A percentile compares a stretch with the other conserved stretches of the same genome.
These are phyloP conservation scores for Colletotrichum sublineola DNA, from an alignment of 2,329 filamentous ascomycete genomes.

Conservation along the genomic window DNA sequence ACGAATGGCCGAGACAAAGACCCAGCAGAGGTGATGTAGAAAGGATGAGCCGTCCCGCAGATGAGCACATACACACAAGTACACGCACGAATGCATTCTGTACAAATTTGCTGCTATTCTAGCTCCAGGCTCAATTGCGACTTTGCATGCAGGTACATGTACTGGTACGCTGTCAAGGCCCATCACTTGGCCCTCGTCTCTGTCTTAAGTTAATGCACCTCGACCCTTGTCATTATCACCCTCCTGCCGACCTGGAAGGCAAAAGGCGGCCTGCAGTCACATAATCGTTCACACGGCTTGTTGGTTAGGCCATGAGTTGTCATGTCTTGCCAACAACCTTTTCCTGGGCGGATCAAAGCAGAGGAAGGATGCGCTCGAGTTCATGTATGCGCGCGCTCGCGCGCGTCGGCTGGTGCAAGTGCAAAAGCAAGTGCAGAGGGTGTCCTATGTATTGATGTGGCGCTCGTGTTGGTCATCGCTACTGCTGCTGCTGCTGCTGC, in stretches of 20 bases:
- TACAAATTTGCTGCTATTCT: slow-evolving; percentile 13
- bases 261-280: slow-evolving; percentile 7
- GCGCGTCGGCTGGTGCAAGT: slow-evolving; percentile 25
- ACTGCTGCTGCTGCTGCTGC: not conserved
- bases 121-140: slow-evolving; percentile 19
- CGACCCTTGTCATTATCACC: slow-evolving; percentile 29
- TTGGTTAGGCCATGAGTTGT: slow-evolving; percentile 36
- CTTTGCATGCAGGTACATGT: slow-evolving; percentile 39
- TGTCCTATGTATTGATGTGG: slow-evolving; percentile 1
- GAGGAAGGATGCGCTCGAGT: slow-evolving; percentile 11
- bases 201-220: slow-evolving; percentile 30
- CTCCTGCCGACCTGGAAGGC: slow-evolving; percentile 16
- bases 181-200: slow-evolving; percentile 28
- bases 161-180: slow-evolving; percentile 35
- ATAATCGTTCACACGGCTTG: slow-evolving; percentile 10
- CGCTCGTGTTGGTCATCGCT: not conserved
- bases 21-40: not conserved
- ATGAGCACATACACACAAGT: slow-evolving; percentile 1
- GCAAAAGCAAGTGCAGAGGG: slow-evolving; percentile 23
- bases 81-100: slow-evolving; percentile 17
- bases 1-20: not conserved
- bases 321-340: slow-evolving; percentile 22
- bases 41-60: slow-evolving; percentile 8
- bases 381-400: slow-evolving; percentile 19
- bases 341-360: slow-evolving; percentile 15